Conservation (phyloP, 2,329 filamentous ascomycete species). For the Mycosphaerella arachidis region DNA sequence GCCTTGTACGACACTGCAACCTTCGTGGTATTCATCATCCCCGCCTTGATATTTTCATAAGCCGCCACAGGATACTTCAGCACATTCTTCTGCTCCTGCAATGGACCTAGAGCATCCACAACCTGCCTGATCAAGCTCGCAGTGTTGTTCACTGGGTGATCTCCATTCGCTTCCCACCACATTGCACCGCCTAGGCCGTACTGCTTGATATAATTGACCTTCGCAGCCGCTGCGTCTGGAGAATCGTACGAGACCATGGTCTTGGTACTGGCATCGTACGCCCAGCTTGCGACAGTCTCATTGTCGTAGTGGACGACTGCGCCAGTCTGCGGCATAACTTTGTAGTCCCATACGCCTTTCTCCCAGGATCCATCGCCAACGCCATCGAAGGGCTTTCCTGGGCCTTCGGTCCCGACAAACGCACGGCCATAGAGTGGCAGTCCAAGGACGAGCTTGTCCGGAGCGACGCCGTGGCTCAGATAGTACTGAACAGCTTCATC, state of each 20-base stretch:
- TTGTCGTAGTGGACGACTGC: conserved; percentile 61
- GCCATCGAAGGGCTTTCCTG: conserved; percentile 64
- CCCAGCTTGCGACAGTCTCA: conserved; percentile 68
- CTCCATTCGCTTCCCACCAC: conserved; percentile 91
- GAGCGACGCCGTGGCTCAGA: conserved; percentile 52
- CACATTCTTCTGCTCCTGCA: conserved; percentile 48
- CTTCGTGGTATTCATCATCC: conserved; percentile 28
- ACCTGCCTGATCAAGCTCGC: conserved; percentile 56
- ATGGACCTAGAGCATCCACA: conserved; percentile 36
- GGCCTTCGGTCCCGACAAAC: conserved; percentile 72
- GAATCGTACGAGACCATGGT: conserved; percentile 76
- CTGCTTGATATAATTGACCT: conserved; percentile 66
- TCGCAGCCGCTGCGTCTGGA: conserved; percentile 59
- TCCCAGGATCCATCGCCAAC: conserved; percentile 80
- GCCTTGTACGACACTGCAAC: neutral
- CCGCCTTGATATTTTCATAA: conserved; percentile 50
- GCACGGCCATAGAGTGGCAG: conserved; percentile 90
- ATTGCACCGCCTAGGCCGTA: conserved; percentile 77
- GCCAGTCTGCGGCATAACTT: conserved; percentile 67
- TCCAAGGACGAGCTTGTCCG: conserved; percentile 75
- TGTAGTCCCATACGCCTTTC: conserved; percentile 81
- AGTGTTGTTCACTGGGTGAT: conserved; percentile 52
- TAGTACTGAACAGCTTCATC: conserved; percentile 68
- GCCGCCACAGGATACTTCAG: conserved; percentile 50
- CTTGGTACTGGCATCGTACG: conserved; percentile 60